Evolutionary conservation across 2,329 filamentous ascomycete genomes (phyloP), one percentile per base, ranked within the genome.

Genomic region (Dactylellina leptospora): DNA sequence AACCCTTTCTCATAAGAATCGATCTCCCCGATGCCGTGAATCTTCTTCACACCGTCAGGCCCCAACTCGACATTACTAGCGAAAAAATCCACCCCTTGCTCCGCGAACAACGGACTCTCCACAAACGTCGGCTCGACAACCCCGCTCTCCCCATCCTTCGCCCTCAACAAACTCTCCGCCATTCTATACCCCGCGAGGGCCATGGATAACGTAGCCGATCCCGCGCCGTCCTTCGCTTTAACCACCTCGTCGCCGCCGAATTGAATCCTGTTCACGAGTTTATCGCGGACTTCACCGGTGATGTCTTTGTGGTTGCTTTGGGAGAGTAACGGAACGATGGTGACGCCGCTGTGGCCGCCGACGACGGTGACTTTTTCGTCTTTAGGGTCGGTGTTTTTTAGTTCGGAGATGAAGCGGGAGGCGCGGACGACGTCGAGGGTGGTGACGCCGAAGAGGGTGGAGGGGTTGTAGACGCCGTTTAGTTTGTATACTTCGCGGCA

Each of bases 241-340:
- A 97, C 93, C 77, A 97, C 93, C 88, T 97, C 93, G 82, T 97
- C 93, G 86, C 93, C 93, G 82, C 95, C 93, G 82, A 97, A 97
- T 85, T 97, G 93, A 79, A 97, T 95, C 81, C 95, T 93, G 82
- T 93, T 88, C 83, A 97, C 85, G 79, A 97, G 91, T 74, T 86
- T 85, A 76, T 88, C 86, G 74, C 87, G 86, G 79, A 87, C 84
- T 82, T 92, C 85, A 82, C 91, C 89, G 78, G 87, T 84, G 78
- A 97, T 91, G 79, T 91, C 87, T 78, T 89, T 85, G 87, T 96
- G 90, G 82, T 85, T 89, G 82, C 90, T 92, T 86, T 97, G 95
- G 80, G 90, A 93, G 85, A 99, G 92, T 78, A 99, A 90, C 75
- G 95, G 95, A 55, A 99, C 95, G 79, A 99, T 99, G 84, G 95